Conservation (phyloP, 441 rosid genomes). For the Gossypium gossypioides region DNA sequence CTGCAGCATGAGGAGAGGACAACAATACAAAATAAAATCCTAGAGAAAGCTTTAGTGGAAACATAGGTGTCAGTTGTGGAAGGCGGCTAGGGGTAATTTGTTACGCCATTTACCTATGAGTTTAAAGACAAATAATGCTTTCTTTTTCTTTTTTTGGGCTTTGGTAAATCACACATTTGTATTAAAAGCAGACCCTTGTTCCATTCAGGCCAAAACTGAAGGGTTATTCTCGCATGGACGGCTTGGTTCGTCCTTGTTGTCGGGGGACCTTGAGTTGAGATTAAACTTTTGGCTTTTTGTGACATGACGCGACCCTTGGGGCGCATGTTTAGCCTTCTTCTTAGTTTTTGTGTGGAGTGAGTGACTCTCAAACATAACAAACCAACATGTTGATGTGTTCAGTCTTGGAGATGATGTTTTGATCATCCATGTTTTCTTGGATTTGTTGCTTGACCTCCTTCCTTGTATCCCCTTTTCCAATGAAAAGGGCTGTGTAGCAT, state of each 20-base stretch:
- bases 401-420: neutral
- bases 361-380: too few relatives aligned
- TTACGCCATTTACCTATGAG: conserved; percentile 8
- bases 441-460: conserved; percentile 2
- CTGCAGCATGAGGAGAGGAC: conserved; percentile 16
- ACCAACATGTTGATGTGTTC: neutral
- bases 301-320: conserved; percentile 16
- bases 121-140: neutral
- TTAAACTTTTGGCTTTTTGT: neutral
- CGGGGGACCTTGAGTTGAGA: conserved; percentile 15
- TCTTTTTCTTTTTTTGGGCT: neutral
- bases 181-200: neutral
- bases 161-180: neutral
- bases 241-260: conserved; percentile 29
- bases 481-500: neutral
- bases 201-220: conserved; percentile 7
- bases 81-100: conserved; percentile 30
- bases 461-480: neutral
- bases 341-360: neutral
- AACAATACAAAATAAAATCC: neutral
- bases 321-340: conserved; percentile 10
- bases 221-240: conserved; percentile 14
- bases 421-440: neutral
- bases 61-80: conserved; percentile 21
- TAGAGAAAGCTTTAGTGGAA: conserved; percentile 4